phyloP scores from a whole-genome alignment of 2,329 filamentous ascomycete genomes.

The Diaporthe australafricana region DNA sequence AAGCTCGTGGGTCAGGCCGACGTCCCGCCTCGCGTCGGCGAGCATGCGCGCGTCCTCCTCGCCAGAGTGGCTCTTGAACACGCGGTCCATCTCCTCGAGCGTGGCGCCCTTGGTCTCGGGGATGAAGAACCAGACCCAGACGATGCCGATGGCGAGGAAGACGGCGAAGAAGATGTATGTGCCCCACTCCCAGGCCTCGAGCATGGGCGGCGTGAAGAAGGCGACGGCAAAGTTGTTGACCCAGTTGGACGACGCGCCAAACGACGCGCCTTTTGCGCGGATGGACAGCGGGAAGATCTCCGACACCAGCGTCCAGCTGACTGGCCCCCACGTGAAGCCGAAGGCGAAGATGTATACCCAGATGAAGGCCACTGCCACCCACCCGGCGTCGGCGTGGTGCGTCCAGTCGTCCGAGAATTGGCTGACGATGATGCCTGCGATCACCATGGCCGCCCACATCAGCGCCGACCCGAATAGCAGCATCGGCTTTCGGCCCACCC shows the following conservation, averaged over 20 bases:
- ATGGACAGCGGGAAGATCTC: slow-evolving; percentile 54
- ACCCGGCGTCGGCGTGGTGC: slow-evolving; percentile 50
- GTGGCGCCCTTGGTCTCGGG: slow-evolving; percentile 68
- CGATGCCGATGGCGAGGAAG: slow-evolving; percentile 57
- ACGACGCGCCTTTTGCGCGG: slow-evolving; percentile 53
- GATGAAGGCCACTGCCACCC: slow-evolving; percentile 51
- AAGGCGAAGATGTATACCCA: slow-evolving; percentile 46
- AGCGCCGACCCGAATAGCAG: slow-evolving; percentile 51
- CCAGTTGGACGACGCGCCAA: slow-evolving; percentile 58
- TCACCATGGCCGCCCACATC: slow-evolving; percentile 53
- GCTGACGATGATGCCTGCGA: slow-evolving; percentile 54
- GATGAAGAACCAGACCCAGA: slow-evolving; percentile 61
- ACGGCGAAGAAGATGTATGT: slow-evolving; percentile 69
- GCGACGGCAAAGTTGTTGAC: slow-evolving; percentile 60
- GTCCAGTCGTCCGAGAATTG: slow-evolving; percentile 52
- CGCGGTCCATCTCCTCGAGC: slow-evolving; percentile 65
- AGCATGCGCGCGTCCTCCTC: slow-evolving; percentile 43
- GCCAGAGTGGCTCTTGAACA: slow-evolving; percentile 57
- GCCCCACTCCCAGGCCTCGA: slow-evolving; percentile 56
- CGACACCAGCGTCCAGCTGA: slow-evolving; percentile 49
- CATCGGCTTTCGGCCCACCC: slow-evolving; percentile 54
- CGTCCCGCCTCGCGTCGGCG: slow-evolving; percentile 41
- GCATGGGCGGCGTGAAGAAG: slow-evolving; percentile 57
- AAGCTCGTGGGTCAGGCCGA: slow-evolving; percentile 36
- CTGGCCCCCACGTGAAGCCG: slow-evolving; percentile 47